Base-by-base conservation (phyloP, 257 asterid species). In the Leptodermis oblonga region DNA sequence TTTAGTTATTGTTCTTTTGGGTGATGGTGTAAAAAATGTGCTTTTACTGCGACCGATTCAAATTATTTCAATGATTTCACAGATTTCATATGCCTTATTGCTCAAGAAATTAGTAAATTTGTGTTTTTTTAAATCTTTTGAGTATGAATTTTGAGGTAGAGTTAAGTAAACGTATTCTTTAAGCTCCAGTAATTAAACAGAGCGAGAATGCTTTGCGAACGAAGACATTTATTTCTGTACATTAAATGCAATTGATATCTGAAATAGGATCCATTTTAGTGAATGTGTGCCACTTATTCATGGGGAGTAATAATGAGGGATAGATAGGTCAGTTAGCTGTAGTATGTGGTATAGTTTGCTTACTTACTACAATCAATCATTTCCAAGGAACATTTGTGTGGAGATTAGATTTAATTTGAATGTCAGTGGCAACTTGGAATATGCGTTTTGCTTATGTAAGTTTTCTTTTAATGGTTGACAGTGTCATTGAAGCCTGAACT, bases 401-500 rank as follows among this genome's bases (percentile, higher is more conserved):
- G 28, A 46, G 45, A 25, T 58, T 28, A 60, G 67, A 18, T 62
- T 37, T n/a, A 36, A 34, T 48, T 61, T 20, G 17, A 26, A 37
- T 22, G 17, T 62, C n/a, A 37, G 10, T 22, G 4, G 39, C 25
- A 42, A 30, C 30, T 39, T 41, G 13, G 36, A 63, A 63, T 13
- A 41, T 63, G 43, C 31, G 42, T 51, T 6, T 10, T 36, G 18
- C 12, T 56, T 22, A 51, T 11, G 4, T 33, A 23, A 34, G 53
- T 71, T 52, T 41, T 71, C 34, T 43, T 33, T 73, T 73, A 42
- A 49, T 81, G 70, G 31, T 67, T 84, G 73, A 76, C 95, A 94
- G 99, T 89, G 99, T 89, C 99, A 69, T 77, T 94, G 88, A 94
- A 92, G 90, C 98, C 99, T 0, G 99, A 94, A 71, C 88, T 92